A percentile compares a stretch with the other conserved stretches of the same genome.
These are phyloP conservation scores for Coniferiporia sulphurascens DNA, from an alignment of 1,284 basidiomycete genomes.

Conservation along the genomic window DNA sequence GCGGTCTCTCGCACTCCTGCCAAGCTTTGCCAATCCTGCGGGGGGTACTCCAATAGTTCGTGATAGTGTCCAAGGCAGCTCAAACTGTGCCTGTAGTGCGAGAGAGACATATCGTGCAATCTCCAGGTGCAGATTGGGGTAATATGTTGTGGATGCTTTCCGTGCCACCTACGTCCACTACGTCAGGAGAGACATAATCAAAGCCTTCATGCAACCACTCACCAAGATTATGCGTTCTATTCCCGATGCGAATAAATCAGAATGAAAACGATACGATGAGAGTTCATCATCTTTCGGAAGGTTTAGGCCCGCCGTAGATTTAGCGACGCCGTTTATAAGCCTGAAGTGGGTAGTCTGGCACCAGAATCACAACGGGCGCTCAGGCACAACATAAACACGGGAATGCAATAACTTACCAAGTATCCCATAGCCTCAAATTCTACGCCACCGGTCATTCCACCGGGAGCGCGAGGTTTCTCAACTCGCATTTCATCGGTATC, in stretches of 20 bases:
- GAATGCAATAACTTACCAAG: conserved; percentile 53
- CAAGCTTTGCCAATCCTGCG: conserved; percentile 41
- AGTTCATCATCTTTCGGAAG: conserved; percentile 61
- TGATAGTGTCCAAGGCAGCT: conserved; percentile 71
- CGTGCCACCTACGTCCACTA: conserved; percentile 65
- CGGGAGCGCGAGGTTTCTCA: conserved; percentile 90
- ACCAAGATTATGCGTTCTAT: conserved; percentile 80
- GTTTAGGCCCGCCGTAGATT: conserved; percentile 56
- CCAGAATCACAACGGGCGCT: not conserved
- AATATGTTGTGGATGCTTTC: conserved; percentile 89
- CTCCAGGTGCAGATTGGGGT: conserved; percentile 89
- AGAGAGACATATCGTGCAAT: conserved; percentile 77
- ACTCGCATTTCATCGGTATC: conserved; percentile 81
- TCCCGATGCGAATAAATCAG: conserved; percentile 82
- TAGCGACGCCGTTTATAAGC: conserved; percentile 74
- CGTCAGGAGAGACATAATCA: conserved; percentile 15
- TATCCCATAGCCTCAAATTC: conserved; percentile 97
- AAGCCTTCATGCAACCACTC: conserved; percentile 22
- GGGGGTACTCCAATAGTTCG: conserved; percentile 70
- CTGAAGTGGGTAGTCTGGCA: conserved; percentile 78
- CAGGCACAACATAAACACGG: not conserved
- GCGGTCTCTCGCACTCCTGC: conserved; percentile 14
- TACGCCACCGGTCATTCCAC: conserved; percentile 97
- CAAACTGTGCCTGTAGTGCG: conserved; percentile 57
- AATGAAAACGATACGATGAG: conserved; percentile 77